Evolutionary conservation across 805 yeast genomes (phyloP).

Genomic region (Ogataea sp.): DNA sequence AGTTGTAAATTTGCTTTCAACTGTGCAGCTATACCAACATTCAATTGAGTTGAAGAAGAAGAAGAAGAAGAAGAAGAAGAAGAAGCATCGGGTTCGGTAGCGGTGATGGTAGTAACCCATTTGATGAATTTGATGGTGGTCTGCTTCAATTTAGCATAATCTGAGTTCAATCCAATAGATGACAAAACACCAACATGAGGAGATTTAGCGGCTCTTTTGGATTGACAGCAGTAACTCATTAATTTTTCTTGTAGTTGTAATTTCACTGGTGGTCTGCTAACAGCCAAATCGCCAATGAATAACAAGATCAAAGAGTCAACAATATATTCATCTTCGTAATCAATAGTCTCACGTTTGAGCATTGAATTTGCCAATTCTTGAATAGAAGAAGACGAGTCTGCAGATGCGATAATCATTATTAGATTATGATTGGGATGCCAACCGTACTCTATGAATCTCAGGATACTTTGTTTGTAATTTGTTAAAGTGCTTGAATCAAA

Average conservation of each 20-base stretch:
- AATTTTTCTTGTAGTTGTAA: constrained; percentile 49
- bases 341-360: constrained; percentile 40
- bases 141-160: constrained; percentile 42
- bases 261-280: constrained; percentile 44
- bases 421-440: constrained; percentile 27
- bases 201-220: constrained; percentile 41
- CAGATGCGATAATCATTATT: constrained; percentile 47
- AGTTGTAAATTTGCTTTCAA: constrained; percentile 38
- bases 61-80: too few species aligned
- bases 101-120: constrained; percentile 36
- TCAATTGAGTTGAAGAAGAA: too few species aligned
- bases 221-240: constrained; percentile 38
- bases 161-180: constrained; percentile 52
- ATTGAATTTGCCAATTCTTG: constrained; percentile 46
- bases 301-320: constrained; percentile 37
- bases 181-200: constrained; percentile 39
- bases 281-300: constrained; percentile 39
- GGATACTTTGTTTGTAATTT: constrained; percentile 30
- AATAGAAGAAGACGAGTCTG: constrained; percentile 51
- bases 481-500: constrained; percentile 42
- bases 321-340: constrained; percentile 40
- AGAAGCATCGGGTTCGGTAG: too few species aligned
- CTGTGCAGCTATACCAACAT: constrained; percentile 39
- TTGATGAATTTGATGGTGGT: constrained; percentile 56
- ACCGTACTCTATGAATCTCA: constrained; percentile 36